Evolutionary conservation across 345 rosid genomes (phyloP), one percentile per base, ranked within the genome.

Genomic region (Heritiera littoralis): DNA sequence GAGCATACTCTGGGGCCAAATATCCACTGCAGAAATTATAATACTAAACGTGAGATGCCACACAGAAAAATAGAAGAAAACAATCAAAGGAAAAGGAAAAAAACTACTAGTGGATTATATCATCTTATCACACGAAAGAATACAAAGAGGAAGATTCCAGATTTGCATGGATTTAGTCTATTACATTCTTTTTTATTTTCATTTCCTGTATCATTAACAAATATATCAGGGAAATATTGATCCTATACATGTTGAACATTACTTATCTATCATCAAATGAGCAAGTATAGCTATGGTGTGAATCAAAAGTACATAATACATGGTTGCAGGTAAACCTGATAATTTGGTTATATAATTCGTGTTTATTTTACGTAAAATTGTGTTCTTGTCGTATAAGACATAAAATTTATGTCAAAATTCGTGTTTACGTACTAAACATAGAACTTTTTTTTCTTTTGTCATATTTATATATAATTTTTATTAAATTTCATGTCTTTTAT

Each of bases 1-100:
- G 85, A 7, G 98, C 99, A 79, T 95, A 95, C 76, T 95, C 99
- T 8, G 99, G 99, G 17, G 99, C 99, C 83, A 93, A 85, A 84
- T 95, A 95, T 82, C 99, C 99, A 48, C 99, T 95, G 89, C 81
- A 80, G 54, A 82, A 52, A 71, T 1, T 14, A 75, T 23, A 68
- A 48, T 28, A 61, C 35, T 10, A 71, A 35, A 1, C 70, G 64
- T 43, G 28, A 78, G 13, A 14, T 18, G 65, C 45, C 28, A 77
- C 20, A 46, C 3, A 30, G 35, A 79, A 15, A 43, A 15, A 59
- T 6, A 20, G 41, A 45, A 58, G 67, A 72, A 60, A 78, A 28
- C 7, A 66, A 48, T 40, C 17, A 15, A 18, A 15, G 55, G 11
- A 12, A 46, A 58, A 23, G 20, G 23, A n/a, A 15, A 20, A 5